Base-by-base conservation (phyloP, 257 asterid species). In the Petrea volubilis region DNA sequence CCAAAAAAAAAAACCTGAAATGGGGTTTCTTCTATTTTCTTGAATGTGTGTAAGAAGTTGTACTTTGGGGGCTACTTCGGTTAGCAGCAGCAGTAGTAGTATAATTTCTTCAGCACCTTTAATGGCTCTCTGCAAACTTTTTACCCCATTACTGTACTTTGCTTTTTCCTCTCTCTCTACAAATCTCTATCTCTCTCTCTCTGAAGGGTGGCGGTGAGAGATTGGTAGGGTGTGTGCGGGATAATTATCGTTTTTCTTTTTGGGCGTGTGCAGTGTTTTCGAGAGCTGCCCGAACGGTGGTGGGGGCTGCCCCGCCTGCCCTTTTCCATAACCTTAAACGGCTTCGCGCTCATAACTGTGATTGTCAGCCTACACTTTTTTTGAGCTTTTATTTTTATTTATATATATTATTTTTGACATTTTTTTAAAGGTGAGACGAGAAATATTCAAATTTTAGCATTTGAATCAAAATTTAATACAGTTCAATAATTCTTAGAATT, bases 211-310 rank as follows among this genome's bases (percentile, higher is more conserved):
- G 77, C 78, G 67, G 82, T 63, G 80, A 74, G 89, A 62, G 83
- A 36, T 56, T 25, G 73, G n/a, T n/a, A n/a, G n/a, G 5, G 77
- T 29, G 80, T 64, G 72, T 51, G 85, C 66, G 88, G 38, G 70
- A 67, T 74, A 67, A 79, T 80, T 55, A 74, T 74, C 79, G 81
- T 64, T 77, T 74, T 80, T 62, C 78, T 82, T 88, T 84, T 84
- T 71, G 83, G 79, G 90, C 85, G 91, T 73, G 90, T 62, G 83
- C 87, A 79, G 79, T 71, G 84, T 64, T 61, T 66, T 67, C 80
- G 77, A 72, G 80, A 53, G 75, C 82, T 91, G 89, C 89, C 96
- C 96, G 88, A 80, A 77, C 90, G 85, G 86, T 71, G 71, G 68
- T 74, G 76, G 57, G 44, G 57, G 53, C 71, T 81, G 84, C 88